These are phyloP conservation scores for Fusarium multiceps DNA, from an alignment of 2,329 filamentous ascomycete species.

Conservation along the genomic window DNA sequence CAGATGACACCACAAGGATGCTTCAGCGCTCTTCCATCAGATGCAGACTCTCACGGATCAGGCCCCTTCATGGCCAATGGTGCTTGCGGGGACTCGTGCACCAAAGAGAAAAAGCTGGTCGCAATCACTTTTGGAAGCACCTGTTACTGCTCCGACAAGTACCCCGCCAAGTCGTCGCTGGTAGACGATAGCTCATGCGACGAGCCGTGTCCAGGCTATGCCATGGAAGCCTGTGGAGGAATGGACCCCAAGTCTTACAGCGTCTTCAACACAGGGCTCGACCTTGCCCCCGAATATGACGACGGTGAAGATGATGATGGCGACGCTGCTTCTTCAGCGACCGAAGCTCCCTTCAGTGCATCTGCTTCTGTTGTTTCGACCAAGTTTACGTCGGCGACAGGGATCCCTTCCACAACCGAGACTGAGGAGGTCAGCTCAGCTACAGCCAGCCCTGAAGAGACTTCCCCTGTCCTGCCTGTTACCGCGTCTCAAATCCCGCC, in stretches of 20 bases:
- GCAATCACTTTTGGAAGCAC: not conserved
- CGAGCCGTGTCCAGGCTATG: constrained; percentile 21
- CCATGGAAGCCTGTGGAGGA: constrained; percentile 24
- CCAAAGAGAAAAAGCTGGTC: not conserved
- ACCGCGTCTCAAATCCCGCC: not conserved
- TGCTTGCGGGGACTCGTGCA: not conserved
- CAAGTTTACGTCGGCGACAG: not conserved
- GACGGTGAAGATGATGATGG: not conserved
- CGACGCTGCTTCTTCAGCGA: not conserved
- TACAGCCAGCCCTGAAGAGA: not conserved
- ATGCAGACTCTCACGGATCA: not conserved
- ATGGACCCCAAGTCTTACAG: not conserved
- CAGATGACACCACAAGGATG: constrained; percentile 29
- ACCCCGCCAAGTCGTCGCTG: constrained; percentile 10
- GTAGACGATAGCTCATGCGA: constrained; percentile 32
- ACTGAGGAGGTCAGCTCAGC: not conserved
- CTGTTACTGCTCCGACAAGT: constrained; percentile 31
- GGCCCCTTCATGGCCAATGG: not conserved
- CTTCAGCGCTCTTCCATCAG: constrained; percentile 17
- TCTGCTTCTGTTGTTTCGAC: not conserved
- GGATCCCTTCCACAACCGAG: not conserved
- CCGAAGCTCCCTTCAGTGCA: not conserved
- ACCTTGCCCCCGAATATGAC: constrained; percentile 1
- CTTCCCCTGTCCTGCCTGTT: not conserved
- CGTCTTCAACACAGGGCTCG: constrained; percentile 22